Evolutionary conservation across 1,284 basidiomycete genomes (phyloP), one percentile per base, ranked within the genome.

Genomic region (Amylostereum areolatum): DNA sequence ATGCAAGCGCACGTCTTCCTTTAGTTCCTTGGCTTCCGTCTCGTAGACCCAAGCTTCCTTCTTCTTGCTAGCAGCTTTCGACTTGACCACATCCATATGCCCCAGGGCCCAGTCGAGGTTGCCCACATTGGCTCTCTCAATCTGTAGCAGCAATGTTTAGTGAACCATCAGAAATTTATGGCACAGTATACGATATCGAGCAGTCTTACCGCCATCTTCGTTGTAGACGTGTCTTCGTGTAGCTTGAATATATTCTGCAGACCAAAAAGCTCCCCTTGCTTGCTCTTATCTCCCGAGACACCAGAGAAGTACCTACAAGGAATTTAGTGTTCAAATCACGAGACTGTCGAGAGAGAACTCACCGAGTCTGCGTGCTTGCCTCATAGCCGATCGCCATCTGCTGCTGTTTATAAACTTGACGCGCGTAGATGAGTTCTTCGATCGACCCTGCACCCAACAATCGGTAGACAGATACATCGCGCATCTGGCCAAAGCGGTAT

Each of bases 331-430:
- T 10, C 12, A 11, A 9, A 35, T 33, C 41, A 47, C 10, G 5
- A 11, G 25, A n/a, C 5, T 2, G 10, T 18, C n/a, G n/a, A n/a
- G 9, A 11, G 25, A n/a, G 30, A n/a, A 51, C 59, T 30, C 57
- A 81, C 82, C 87, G 78, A 0, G 86, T 90, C 59, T 90, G 88
- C 3, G 87, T 69, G 56, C 85, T 89, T 0, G 85, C 88, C 56
- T 86, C 80, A 60, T 93, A 93, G 0, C 83, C 91, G 45, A 92
- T 91, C 11, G 81, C 79, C 86, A 92, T 92, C 60, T 90, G 87
- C 60, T 92, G 91, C 58, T 91, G 89, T 64, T 93, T 93, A 66
- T 92, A 92, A 7, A 93, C 75, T 65, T 93, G 91, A 4, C 90
- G 80, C 0, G 86, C 86, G 57, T 92, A 92, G 31, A 92, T 88